Base-by-base conservation (phyloP, 2,329 filamentous ascomycete genomes). In the Venturia pyrina region DNA sequence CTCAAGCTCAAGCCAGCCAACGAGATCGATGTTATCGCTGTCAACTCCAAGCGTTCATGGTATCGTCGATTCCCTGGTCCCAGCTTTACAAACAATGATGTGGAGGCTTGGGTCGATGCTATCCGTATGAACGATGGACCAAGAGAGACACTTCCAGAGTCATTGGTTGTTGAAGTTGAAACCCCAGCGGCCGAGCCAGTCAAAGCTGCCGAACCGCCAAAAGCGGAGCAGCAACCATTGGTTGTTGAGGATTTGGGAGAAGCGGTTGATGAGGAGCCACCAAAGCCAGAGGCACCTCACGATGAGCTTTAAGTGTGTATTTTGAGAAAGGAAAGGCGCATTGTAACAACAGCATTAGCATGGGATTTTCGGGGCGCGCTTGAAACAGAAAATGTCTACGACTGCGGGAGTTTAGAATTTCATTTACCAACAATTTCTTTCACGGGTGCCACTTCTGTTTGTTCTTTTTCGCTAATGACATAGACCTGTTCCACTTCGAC, bases 51-150 rank as follows among this genome's bases (percentile, higher is more conserved):
- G 72, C 87, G 92, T 65, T 83, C 85, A 53, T 99, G 95, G 95
- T 96, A 88, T 85, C 88, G 89, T 71, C 85, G 83, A 66, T 95
- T 90, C 75, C 78, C 85, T 61, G 85, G 83, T 7, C 75, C 77
- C 10, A 75, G 77, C 19, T 87, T 86, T 57, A 85, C 83, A 65
- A 73, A 81, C 32, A 80, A 83, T 65, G 84, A 82, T 34, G 79
- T 99, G 40, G 91, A 96, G 78, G 79, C 80, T 68, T 99, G 93
- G 91, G 85, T 99, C 67, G 95, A 99, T 72, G 83, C 85, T n/a
- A 91, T 98, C 68, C 87, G 91, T 46, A 83, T 99, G 81, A 91
- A 93, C 64, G 93, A 98, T 73, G 89, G 91, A 2, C 79, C 83
- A 67, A 97, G 93, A 82, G 83, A 87, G 71, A 90, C 85, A 70